phyloP scores from a whole-genome alignment of 2,329 filamentous ascomycete genomes.

The Ophiostoma triangulosporum region DNA sequence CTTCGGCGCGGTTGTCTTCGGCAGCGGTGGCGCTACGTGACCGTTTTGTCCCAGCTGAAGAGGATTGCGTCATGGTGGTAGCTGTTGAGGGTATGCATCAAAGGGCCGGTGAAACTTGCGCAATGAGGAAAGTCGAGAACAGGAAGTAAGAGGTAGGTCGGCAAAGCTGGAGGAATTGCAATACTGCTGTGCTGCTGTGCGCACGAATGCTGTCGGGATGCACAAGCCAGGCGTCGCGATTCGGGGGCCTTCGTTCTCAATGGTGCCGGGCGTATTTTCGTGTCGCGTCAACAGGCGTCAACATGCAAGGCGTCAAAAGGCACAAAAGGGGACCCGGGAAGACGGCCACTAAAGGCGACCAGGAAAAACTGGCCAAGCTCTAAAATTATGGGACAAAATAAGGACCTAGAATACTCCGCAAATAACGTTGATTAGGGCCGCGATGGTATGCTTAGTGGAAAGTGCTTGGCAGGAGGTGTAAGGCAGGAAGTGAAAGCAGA shows the following conservation, averaged over 20 bases:
- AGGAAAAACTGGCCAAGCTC: not conserved
- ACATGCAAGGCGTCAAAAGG: not conserved
- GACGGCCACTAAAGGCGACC: not conserved
- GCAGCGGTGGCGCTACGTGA: conserved; percentile 20
- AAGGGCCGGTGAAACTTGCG: not conserved
- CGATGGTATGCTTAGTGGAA: too few species aligned
- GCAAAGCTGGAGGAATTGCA: not conserved
- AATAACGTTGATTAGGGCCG: not conserved
- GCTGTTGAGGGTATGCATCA: not conserved
- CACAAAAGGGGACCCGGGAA: not conserved
- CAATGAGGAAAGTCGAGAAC: not conserved
- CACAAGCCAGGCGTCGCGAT: not conserved
- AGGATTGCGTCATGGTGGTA: conserved; percentile 10
- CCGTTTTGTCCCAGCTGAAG: conserved; percentile 26
- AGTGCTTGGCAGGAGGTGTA: too few species aligned
- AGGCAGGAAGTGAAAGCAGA: too few species aligned
- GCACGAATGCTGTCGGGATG: not conserved
- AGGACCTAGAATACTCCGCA: not conserved
- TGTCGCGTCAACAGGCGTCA: conserved; percentile 4
- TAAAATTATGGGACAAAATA: not conserved
- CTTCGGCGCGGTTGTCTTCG: conserved; percentile 41
- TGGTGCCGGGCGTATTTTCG: not conserved
- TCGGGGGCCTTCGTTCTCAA: not conserved
- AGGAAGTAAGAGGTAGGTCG: not conserved
- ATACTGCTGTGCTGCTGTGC: not conserved